These are phyloP conservation scores for Liquidambar formosana DNA, from an alignment of 164 flowering plant species.

Conservation along the genomic window DNA sequence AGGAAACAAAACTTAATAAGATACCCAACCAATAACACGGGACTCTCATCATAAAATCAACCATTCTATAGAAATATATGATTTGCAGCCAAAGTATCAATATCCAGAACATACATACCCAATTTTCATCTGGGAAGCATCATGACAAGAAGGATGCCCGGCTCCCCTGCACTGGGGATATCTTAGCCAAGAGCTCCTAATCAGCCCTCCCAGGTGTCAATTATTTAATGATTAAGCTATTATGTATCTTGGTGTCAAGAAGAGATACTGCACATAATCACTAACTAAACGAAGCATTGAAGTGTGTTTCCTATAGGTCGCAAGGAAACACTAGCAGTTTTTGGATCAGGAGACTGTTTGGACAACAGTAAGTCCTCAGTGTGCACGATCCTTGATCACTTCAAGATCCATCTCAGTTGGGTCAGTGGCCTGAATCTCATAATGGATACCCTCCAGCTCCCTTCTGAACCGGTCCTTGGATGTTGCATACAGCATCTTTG, in stretches of 20 bases:
- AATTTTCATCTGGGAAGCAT: slow-evolving; percentile 41
- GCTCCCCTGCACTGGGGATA: not conserved
- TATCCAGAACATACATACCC: slow-evolving; percentile 6
- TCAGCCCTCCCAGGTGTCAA: slow-evolving; percentile 40
- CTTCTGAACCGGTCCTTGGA: slow-evolving; percentile 71
- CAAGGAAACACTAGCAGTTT: no score
- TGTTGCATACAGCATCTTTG: slow-evolving; percentile 87
- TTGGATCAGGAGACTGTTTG: no score
- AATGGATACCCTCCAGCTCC: slow-evolving; percentile 69
- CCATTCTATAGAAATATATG: slow-evolving; percentile 4
- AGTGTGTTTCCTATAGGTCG: no score
- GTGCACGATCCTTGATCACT: slow-evolving; percentile 67
- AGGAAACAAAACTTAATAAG: not conserved
- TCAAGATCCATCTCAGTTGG: slow-evolving; percentile 82
- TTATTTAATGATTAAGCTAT: slow-evolving; percentile 25
- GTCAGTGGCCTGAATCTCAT: slow-evolving; percentile 88
- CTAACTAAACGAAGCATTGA: not conserved
- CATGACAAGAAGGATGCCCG: slow-evolving; percentile 31
- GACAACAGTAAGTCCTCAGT: not conserved
- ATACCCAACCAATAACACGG: not conserved
- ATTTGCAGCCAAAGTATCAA: not conserved
- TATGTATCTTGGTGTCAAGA: no score
- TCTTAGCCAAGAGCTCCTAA: slow-evolving; percentile 17
- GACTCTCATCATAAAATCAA: not conserved
- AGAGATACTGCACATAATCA: no score